phyloP scores from a whole-genome alignment of 2,329 filamentous ascomycete genomes.

The Pleomassaria siparia region DNA sequence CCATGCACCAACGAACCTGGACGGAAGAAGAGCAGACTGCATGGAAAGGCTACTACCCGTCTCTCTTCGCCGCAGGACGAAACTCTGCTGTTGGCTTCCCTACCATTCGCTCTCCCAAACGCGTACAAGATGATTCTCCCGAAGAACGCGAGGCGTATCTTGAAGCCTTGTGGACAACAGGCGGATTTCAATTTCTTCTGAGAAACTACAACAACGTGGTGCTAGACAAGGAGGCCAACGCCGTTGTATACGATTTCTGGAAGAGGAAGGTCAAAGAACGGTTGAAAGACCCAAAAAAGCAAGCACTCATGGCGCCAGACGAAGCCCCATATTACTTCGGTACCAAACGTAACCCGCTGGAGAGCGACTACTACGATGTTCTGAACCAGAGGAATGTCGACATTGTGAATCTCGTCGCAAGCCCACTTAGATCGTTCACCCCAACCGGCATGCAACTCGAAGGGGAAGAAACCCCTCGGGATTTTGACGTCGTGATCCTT shows the following conservation, averaged over 20 bases:
- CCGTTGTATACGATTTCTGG: slow-evolving; percentile 48
- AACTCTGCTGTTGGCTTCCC: slow-evolving; percentile 22
- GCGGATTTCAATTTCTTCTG: slow-evolving; percentile 44
- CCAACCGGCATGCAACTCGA: slow-evolving; percentile 52
- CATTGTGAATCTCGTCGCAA: slow-evolving; percentile 44
- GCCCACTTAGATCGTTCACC: slow-evolving; percentile 51
- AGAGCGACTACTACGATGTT: slow-evolving; percentile 44
- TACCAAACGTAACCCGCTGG: slow-evolving; percentile 44
- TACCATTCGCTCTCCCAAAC: slow-evolving; percentile 3
- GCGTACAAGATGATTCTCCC: slow-evolving; percentile 15
- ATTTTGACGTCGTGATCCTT: slow-evolving; percentile 57
- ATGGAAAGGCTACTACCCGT: slow-evolving; percentile 30
- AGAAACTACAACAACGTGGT: slow-evolving; percentile 37
- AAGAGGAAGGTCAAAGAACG: slow-evolving; percentile 46
- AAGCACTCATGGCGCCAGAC: slow-evolving; percentile 44
- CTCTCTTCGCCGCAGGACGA: slow-evolving; percentile 16
- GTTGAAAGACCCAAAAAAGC: slow-evolving; percentile 43
- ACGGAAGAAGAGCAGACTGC: slow-evolving; percentile 20
- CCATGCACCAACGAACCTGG: slow-evolving; percentile 25
- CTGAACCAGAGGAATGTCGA: slow-evolving; percentile 49
- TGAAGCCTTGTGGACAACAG: slow-evolving; percentile 31
- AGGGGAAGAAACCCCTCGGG: slow-evolving; percentile 50
- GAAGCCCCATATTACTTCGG: slow-evolving; percentile 45
- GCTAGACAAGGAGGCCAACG: slow-evolving; percentile 42
- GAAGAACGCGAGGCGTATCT: slow-evolving; percentile 21